A percentile compares a stretch with the other conserved stretches of the same genome.
Evolutionary conservation across 2,329 filamentous ascomycete genomes (phyloP).

Genomic region (Microcyclosporella mali): DNA sequence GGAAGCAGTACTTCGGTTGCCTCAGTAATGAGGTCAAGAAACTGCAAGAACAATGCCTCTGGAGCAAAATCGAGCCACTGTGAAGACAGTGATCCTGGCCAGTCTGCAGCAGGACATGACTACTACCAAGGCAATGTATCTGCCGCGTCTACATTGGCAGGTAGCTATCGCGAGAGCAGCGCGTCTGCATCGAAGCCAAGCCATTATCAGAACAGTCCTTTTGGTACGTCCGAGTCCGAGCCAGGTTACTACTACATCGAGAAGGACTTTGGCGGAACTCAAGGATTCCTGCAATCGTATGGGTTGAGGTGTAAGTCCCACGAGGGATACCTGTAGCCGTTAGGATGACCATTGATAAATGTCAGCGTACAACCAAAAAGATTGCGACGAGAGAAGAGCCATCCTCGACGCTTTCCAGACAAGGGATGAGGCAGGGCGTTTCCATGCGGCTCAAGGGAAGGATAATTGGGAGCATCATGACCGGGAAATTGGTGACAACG

Average conservation of each 20-base stretch:
- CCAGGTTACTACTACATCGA: neutral
- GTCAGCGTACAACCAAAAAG: neutral
- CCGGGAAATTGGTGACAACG: no score
- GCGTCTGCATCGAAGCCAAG: no score
- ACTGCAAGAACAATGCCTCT: no score
- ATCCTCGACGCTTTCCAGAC: neutral
- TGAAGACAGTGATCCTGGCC: no score
- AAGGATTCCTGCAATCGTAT: neutral
- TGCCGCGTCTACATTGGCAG: no score
- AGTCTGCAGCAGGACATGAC: no score
- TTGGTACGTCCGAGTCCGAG: neutral
- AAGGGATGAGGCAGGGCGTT: neutral
- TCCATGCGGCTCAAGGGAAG: neutral
- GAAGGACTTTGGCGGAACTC: neutral
- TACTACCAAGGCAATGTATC: no score
- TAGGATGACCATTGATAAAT: neutral
- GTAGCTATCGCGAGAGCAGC: no score
- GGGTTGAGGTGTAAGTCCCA: neutral
- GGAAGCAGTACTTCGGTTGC: no score
- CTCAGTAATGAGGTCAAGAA: no score
- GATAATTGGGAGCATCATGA: neutral
- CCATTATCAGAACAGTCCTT: no score
- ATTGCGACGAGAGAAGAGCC: neutral
- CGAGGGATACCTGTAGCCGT: neutral
- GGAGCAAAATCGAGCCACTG: no score